These are phyloP conservation scores for Porcisia hertigi DNA, from an alignment of 208 protist genomes.

Conservation along the genomic window DNA sequence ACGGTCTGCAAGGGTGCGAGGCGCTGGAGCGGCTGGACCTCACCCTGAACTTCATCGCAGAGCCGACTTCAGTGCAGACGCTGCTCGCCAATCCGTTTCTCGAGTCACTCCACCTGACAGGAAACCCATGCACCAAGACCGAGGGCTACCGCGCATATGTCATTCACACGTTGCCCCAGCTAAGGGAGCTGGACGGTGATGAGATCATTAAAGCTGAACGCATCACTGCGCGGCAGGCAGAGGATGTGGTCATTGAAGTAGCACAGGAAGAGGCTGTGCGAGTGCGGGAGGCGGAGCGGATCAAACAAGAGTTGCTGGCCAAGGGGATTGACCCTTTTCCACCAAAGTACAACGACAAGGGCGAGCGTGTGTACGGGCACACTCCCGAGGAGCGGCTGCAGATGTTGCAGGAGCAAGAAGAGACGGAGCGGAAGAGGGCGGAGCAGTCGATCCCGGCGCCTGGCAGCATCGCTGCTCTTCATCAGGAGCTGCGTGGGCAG, in stretches of 20 bases:
- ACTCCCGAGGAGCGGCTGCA: slow-evolving; percentile 87
- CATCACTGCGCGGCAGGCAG: slow-evolving; percentile 88
- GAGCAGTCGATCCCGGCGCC: slow-evolving; percentile 38
- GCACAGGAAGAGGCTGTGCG: slow-evolving; percentile 52
- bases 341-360: slow-evolving; percentile 84
- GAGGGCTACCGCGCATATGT: slow-evolving; percentile 93
- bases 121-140: slow-evolving; percentile 94
- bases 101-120: slow-evolving; percentile 91
- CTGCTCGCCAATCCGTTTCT: slow-evolving; percentile 89
- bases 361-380: slow-evolving; percentile 91
- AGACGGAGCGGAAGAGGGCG: slow-evolving; percentile 44
- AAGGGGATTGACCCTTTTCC: slow-evolving; percentile 81
- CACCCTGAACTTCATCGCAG: slow-evolving; percentile 96
- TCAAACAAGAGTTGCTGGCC: slow-evolving; percentile 72
- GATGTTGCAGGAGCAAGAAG: slow-evolving; percentile 85
- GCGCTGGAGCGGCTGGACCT: slow-evolving; percentile 95
- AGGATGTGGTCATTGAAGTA: slow-evolving; percentile 51
- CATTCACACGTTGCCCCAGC: slow-evolving; percentile 90
- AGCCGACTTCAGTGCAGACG: slow-evolving; percentile 75
- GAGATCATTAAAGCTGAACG: slow-evolving; percentile 87
- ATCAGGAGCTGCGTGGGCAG: slow-evolving; percentile 60
- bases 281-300: slow-evolving; percentile 60
- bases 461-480: slow-evolving; percentile 60
- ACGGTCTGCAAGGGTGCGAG: slow-evolving; percentile 94
- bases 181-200: slow-evolving; percentile 88